Conservation (phyloP, 768 basidiomycete species). For the Russula ochroleuca region DNA sequence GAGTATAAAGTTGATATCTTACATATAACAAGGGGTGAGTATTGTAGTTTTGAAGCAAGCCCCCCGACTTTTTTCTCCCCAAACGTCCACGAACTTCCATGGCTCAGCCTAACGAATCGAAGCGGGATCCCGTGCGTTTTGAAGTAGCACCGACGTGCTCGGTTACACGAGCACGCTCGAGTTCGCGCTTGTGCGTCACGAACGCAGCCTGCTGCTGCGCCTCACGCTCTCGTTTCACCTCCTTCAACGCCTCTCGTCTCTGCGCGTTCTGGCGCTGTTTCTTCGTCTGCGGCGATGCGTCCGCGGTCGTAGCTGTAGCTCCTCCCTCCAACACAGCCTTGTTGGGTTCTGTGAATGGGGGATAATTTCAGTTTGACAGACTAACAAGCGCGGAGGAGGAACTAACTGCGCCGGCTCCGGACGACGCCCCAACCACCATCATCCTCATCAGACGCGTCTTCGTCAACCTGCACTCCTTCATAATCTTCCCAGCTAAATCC, state of each 20-base stretch:
- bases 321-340: slow-evolving; percentile 18
- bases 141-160: slow-evolving; percentile 41
- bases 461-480: slow-evolving; percentile 62
- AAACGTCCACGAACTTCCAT: background rate
- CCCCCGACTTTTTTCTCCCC: background rate
- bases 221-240: slow-evolving; percentile 53
- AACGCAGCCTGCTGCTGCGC: slow-evolving; percentile 46
- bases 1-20: slow-evolving; percentile 19
- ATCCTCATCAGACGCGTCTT: slow-evolving; percentile 56
- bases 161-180: slow-evolving; percentile 51
- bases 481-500: slow-evolving; percentile 78
- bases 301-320: background rate
- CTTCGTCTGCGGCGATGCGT: slow-evolving; percentile 50
- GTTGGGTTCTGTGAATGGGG: slow-evolving; percentile 22
- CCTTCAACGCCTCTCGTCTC: slow-evolving; percentile 54
- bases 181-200: slow-evolving; percentile 55
- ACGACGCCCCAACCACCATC: slow-evolving; percentile 78
- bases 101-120: slow-evolving; percentile 11
- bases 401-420: slow-evolving; percentile 44
- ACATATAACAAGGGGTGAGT: slow-evolving; percentile 9
- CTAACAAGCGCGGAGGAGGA: background rate
- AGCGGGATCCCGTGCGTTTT: slow-evolving; percentile 24
- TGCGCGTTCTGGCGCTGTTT: slow-evolving; percentile 66
- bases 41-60: slow-evolving; percentile 8
- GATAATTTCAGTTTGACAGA: background rate